Evolutionary conservation across 768 basidiomycete species (phyloP).

Genomic region (Suillus plorans): DNA sequence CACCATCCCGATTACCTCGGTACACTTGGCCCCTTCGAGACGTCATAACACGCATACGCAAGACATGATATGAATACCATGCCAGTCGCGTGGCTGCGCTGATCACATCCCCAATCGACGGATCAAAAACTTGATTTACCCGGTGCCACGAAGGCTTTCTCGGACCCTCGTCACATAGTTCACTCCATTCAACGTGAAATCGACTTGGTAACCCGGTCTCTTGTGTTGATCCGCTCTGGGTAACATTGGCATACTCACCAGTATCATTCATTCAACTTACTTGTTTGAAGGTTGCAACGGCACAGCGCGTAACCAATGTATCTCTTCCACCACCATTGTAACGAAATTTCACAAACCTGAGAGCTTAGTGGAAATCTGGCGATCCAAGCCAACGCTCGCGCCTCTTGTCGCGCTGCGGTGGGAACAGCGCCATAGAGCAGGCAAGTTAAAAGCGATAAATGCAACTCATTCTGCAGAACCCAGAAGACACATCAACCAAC

Average conservation of each 20-base stretch:
- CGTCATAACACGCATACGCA: neutral
- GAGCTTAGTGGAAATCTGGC: neutral
- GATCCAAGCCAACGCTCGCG: neutral
- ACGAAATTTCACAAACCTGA: neutral
- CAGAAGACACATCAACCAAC: neutral
- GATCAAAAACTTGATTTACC: neutral
- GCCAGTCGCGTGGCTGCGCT: neutral
- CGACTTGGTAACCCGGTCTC: neutral
- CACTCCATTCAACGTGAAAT: neutral
- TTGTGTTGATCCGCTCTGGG: neutral
- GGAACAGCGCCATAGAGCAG: neutral
- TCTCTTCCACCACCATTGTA: constrained; percentile 1
- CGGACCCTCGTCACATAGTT: too few relatives aligned
- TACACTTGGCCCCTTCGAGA: neutral
- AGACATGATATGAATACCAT: neutral
- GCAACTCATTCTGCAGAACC: neutral
- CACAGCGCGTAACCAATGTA: neutral
- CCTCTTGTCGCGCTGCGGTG: neutral
- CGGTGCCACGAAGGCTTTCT: neutral
- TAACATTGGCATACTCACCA: neutral
- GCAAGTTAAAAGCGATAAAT: too few relatives aligned
- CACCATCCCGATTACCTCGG: neutral
- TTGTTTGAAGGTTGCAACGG: neutral
- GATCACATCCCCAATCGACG: neutral
- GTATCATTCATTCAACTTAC: neutral